A percentile compares a stretch with the other conserved stretches of the same genome.
These are phyloP conservation scores for Entoloma clypeatum DNA, from an alignment of 1,284 basidiomycete genomes.

Conservation along the genomic window DNA sequence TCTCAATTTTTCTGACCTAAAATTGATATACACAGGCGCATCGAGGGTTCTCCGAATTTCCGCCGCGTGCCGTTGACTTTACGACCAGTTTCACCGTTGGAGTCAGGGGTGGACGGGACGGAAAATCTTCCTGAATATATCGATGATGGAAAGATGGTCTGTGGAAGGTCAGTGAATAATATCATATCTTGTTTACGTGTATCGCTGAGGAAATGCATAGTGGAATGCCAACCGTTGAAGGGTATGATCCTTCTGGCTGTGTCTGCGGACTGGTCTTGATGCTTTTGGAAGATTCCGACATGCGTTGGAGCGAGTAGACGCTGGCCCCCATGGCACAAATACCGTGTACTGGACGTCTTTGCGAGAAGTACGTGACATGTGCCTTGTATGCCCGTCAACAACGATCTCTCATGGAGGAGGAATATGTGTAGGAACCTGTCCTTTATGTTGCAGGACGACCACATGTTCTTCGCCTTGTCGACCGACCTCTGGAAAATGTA, in stretches of 20 bases:
- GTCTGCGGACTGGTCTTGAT: neutral
- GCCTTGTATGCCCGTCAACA: neutral
- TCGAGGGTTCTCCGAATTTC: slow-evolving; percentile 93
- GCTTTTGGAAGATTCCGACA: slow-evolving; percentile 60
- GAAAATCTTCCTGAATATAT: slow-evolving; percentile 36
- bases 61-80: slow-evolving; percentile 71
- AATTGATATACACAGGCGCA: slow-evolving; percentile 51
- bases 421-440: slow-evolving; percentile 76
- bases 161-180: slow-evolving; percentile 69
- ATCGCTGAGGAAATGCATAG: slow-evolving; percentile 34
- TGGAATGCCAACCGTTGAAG: slow-evolving; percentile 87
- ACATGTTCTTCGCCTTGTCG: slow-evolving; percentile 89
- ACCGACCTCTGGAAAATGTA: slow-evolving; percentile 88
- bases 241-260: slow-evolving; percentile 44
- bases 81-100: slow-evolving; percentile 36
- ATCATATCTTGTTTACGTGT: neutral
- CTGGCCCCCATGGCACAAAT: slow-evolving; percentile 68
- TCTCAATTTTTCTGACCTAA: slow-evolving; percentile 8
- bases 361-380: slow-evolving; percentile 59
- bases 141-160: slow-evolving; percentile 65
- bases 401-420: slow-evolving; percentile 1
- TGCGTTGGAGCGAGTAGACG: slow-evolving; percentile 80
- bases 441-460: slow-evolving; percentile 88
- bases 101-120: slow-evolving; percentile 25
- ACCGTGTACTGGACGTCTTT: slow-evolving; percentile 88